Conservation (phyloP, 192 early-diverging fungal genomes). For the Oehlia diaphana region DNA sequence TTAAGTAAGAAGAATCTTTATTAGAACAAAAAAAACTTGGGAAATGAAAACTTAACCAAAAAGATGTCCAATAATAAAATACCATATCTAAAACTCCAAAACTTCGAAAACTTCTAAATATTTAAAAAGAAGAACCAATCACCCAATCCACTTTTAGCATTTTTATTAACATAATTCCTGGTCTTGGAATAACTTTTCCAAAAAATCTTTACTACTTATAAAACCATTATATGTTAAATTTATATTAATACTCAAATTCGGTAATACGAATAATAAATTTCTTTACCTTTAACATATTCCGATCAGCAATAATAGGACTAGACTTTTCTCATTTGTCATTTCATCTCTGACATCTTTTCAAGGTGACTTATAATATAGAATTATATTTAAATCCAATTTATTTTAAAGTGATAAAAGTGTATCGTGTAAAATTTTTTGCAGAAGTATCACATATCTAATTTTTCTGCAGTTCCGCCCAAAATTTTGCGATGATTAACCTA, state of each 20-base stretch:
- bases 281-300: slow-evolving; percentile 78
- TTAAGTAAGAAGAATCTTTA: too few relatives aligned
- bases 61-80: background rate
- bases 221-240: background rate
- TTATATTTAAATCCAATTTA: too few relatives aligned
- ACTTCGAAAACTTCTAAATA: slow-evolving; percentile 71
- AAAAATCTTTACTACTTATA: slow-evolving; percentile 70
- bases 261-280: background rate
- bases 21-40: too few relatives aligned
- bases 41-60: too few relatives aligned
- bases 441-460: slow-evolving; percentile 42
- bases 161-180: slow-evolving; percentile 64
- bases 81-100: slow-evolving; percentile 67
- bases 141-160: slow-evolving; percentile 75
- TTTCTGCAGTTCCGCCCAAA: slow-evolving; percentile 66
- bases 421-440: too few relatives aligned
- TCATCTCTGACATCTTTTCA: slow-evolving; percentile 94
- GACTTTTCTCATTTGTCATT: slow-evolving; percentile 92
- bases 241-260: background rate
- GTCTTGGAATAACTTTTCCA: slow-evolving; percentile 69
- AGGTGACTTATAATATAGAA: slow-evolving; percentile 49
- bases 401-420: too few relatives aligned
- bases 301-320: slow-evolving; percentile 78
- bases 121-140: slow-evolving; percentile 81
- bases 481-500: slow-evolving; percentile 95